Conservation (phyloP, 345 rosid species). For the Lepidium aucheri region DNA sequence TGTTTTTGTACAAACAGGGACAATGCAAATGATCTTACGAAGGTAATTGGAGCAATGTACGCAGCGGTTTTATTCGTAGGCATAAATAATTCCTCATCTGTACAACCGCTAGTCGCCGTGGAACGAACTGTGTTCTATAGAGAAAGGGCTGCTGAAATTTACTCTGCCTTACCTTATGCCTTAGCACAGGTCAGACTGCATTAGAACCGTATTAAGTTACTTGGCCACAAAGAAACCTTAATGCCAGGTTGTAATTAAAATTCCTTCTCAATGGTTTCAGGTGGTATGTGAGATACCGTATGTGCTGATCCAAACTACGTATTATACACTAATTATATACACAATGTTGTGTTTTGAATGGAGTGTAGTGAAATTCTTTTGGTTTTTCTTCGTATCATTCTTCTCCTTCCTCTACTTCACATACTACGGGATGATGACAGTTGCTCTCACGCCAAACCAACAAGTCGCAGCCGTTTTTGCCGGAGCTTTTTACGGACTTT, state of each 20-base stretch:
- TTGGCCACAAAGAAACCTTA: not conserved
- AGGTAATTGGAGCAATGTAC: conserved; percentile 71
- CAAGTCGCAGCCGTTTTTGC: conserved; percentile 76
- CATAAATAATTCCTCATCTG: conserved; percentile 57
- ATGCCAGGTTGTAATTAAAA: not conserved
- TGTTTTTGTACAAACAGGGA: conserved; percentile 28
- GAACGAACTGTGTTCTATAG: conserved; percentile 69
- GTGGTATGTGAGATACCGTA: conserved; percentile 67
- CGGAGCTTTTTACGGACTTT: conserved; percentile 60
- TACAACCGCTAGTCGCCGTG: conserved; percentile 54
- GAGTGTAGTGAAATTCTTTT: conserved; percentile 63
- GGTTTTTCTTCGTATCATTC: conserved; percentile 80
- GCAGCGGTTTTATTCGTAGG: conserved; percentile 53
- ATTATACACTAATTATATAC: conserved; percentile 57
- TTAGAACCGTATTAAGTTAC: not conserved
- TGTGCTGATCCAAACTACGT: conserved; percentile 51
- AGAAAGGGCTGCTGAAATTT: conserved; percentile 70
- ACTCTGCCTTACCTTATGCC: conserved; percentile 65
- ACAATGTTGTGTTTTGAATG: conserved; percentile 76
- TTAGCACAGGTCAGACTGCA: conserved; percentile 40
- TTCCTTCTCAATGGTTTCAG: conserved; percentile 32
- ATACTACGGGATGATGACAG: conserved; percentile 95
- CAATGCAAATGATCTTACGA: conserved; percentile 35
- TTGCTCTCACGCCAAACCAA: conserved; percentile 73
- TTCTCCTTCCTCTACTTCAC: conserved; percentile 91